These are phyloP conservation scores for Babesia ovata DNA, from an alignment of 169 alveolate genomes.

Conservation along the genomic window DNA sequence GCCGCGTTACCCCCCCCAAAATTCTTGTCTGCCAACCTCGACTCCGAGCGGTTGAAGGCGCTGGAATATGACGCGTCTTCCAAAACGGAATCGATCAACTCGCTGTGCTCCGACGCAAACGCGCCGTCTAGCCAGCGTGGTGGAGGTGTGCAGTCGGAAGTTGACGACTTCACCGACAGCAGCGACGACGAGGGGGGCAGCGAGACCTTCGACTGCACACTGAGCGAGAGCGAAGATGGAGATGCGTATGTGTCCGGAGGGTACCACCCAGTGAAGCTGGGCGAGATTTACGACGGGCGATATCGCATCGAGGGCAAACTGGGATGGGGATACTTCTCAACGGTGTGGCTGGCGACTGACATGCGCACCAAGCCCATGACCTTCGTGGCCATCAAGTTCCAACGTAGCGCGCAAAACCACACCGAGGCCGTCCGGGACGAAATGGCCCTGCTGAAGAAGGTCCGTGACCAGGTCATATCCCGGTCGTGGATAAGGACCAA, in stretches of 20 bases:
- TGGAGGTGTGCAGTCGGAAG: no score
- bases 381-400: slow-evolving; percentile 96
- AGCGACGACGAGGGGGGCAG: slow-evolving; percentile 15
- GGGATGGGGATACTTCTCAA: slow-evolving; percentile 99
- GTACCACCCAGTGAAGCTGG: slow-evolving; percentile 94
- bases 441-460: slow-evolving; percentile 90
- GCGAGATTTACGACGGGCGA: slow-evolving; percentile 91
- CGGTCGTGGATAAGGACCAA: slow-evolving; percentile 81
- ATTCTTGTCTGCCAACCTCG: no score
- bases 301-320: slow-evolving; percentile 95
- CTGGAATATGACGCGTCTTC: no score
- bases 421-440: slow-evolving; percentile 98
- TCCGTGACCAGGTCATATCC: slow-evolving; percentile 74
- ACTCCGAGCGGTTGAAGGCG: no score
- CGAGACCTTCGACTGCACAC: slow-evolving; percentile 32
- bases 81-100: no score
- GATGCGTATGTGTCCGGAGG: slow-evolving; percentile 81
- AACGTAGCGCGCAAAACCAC: slow-evolving; percentile 95
- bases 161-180: slow-evolving; percentile 4
- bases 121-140: no score
- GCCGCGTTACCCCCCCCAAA: no score
- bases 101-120: no score
- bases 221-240: slow-evolving; percentile 62
- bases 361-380: slow-evolving; percentile 79
- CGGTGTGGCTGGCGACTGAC: slow-evolving; percentile 99